Percentiles rank a stretch among this genome's conserved stretches.
phyloP scores from a whole-genome alignment of 495 filamentous ascomycete species.

The Neurospora pannonica region DNA sequence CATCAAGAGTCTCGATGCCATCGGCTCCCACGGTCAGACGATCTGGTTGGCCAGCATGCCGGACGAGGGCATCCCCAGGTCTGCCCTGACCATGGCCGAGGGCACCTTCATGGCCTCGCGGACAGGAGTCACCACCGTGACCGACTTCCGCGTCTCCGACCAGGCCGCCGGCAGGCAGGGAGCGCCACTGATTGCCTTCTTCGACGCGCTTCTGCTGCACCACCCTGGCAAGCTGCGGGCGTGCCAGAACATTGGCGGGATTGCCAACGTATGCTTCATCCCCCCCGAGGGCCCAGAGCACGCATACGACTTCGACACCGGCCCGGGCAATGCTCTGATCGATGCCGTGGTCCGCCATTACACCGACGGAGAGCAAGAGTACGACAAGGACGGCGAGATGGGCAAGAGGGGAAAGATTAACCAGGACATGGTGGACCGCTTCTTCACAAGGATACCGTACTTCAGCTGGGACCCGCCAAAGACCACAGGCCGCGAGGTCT shows the following conservation, averaged over 20 bases:
- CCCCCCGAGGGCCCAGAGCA: constrained; percentile 42
- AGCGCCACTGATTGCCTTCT: constrained; percentile 39
- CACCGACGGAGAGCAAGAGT: constrained; percentile 33
- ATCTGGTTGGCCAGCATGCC: constrained; percentile 51
- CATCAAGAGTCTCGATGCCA: constrained; percentile 39
- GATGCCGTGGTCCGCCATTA: constrained; percentile 37
- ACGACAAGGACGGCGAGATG: constrained; percentile 43
- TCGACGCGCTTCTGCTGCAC: constrained; percentile 43
- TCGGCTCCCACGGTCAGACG: constrained; percentile 52
- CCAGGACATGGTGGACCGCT: constrained; percentile 44
- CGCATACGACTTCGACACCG: constrained; percentile 46
- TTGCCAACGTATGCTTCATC: constrained; percentile 52
- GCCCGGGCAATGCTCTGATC: constrained; percentile 39
- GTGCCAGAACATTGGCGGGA: constrained; percentile 53
- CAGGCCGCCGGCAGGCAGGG: constrained; percentile 38
- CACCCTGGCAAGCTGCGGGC: constrained; percentile 47
- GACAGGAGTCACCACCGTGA: constrained; percentile 34
- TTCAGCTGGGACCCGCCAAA: constrained; percentile 43
- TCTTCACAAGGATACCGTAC: constrained; percentile 37
- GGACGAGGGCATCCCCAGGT: constrained; percentile 35
- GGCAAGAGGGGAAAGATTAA: constrained; percentile 42
- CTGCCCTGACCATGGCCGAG: constrained; percentile 40
- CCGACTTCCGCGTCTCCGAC: constrained; percentile 36
- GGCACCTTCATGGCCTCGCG: constrained; percentile 31
- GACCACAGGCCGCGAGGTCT: constrained; percentile 50